phyloP scores from a whole-genome alignment of 352 stramenopile species.

The Phytophthora tubulina region DNA sequence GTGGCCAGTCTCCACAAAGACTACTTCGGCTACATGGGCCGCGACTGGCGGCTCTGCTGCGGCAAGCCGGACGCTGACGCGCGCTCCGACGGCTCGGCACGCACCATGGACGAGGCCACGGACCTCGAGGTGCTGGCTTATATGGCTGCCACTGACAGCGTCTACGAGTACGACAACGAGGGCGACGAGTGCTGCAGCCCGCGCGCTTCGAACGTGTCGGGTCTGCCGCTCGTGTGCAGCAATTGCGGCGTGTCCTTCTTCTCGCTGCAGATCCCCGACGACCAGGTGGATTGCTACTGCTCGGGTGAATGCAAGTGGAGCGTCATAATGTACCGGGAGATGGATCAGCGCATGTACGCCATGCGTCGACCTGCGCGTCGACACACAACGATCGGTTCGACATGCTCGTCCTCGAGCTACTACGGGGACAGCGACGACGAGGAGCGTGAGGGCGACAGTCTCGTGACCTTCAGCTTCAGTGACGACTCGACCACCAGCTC shows the following conservation, averaged over 20 bases:
- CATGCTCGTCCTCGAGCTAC: slow-evolving; percentile 40
- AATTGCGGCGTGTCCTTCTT: slow-evolving; percentile 90
- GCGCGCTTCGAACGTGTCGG: slow-evolving; percentile 49
- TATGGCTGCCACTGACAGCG: slow-evolving; percentile 30
- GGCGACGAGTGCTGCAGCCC: slow-evolving; percentile 19
- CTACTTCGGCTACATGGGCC: slow-evolving; percentile 25
- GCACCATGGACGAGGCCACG: slow-evolving; percentile 45
- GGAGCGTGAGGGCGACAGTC: slow-evolving; percentile 14
- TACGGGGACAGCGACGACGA: slow-evolving; percentile 32
- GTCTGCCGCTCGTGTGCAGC: slow-evolving; percentile 78
- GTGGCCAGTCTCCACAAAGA: slow-evolving; percentile 18
- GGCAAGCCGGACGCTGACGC: slow-evolving; percentile 28
- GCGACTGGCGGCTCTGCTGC: slow-evolving; percentile 27
- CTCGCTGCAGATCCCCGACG: slow-evolving; percentile 69
- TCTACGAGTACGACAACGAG: slow-evolving; percentile 5
- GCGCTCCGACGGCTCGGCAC: slow-evolving; percentile 35
- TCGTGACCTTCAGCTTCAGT: slow-evolving; percentile 32
- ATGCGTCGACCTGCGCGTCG: slow-evolving; percentile 45
- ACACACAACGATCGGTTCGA: slow-evolving; percentile 23
- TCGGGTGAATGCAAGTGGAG: slow-evolving; percentile 92
- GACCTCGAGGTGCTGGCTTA: slow-evolving; percentile 59
- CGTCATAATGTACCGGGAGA: slow-evolving; percentile 88
- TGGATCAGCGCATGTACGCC: slow-evolving; percentile 74
- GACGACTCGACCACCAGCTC: slow-evolving; percentile 39
- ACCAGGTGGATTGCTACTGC: slow-evolving; percentile 84